phyloP scores from a whole-genome alignment of 306 rosid species.

The Pterocarpus santalinus region DNA sequence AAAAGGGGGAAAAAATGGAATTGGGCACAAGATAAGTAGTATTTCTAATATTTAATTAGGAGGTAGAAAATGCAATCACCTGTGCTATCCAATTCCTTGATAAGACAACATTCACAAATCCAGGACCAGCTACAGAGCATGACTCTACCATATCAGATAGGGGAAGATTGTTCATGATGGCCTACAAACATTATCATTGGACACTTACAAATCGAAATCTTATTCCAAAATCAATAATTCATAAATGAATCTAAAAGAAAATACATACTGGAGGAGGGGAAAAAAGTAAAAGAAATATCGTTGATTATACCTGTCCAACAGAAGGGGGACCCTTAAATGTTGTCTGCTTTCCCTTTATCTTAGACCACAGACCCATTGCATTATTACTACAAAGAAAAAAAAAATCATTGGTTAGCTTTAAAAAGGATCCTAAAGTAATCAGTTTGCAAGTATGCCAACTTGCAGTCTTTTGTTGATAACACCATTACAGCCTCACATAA shows the following conservation, averaged over 20 bases:
- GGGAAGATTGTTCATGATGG: constrained; percentile 84
- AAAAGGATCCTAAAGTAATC: neutral
- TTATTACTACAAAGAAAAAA: constrained; percentile 69
- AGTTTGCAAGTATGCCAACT: neutral
- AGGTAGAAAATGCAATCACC: constrained; percentile 54
- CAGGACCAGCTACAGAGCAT: constrained; percentile 67
- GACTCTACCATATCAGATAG: constrained; percentile 72
- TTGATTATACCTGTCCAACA: constrained; percentile 78
- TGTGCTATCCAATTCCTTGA: constrained; percentile 86
- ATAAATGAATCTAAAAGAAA: neutral
- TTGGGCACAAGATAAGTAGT: neutral
- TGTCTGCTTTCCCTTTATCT: constrained; percentile 73
- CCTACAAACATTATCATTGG: constrained; percentile 56
- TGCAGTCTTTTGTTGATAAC: neutral
- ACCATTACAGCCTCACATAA: constrained; percentile 5
- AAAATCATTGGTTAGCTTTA: constrained; percentile 10
- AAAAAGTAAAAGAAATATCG: neutral
- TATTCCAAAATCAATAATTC: constrained; percentile 31
- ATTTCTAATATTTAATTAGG: constrained; percentile 16
- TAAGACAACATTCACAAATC: constrained; percentile 66
- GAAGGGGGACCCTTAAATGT: constrained; percentile 74
- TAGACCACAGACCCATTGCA: constrained; percentile 90
- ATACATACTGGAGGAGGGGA: neutral
- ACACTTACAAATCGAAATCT: constrained; percentile 5
- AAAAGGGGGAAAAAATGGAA: neutral